Conservation (phyloP, 371 early-diverging fungal genomes). For the Rhizopus stolonifer region DNA sequence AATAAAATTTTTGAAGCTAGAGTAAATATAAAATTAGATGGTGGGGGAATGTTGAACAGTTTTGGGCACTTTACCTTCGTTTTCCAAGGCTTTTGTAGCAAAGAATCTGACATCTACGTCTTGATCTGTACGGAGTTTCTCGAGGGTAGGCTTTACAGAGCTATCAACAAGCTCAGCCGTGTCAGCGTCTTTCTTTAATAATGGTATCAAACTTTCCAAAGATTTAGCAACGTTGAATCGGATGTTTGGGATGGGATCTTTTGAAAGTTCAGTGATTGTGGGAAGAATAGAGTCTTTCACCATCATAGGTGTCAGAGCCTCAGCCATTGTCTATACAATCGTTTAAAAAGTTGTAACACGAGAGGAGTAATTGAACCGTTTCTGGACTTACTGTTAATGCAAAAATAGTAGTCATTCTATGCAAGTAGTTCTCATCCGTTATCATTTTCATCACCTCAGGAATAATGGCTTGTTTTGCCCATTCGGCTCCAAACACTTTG, state of each 20-base stretch:
- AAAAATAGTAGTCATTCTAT: constrained; percentile 96
- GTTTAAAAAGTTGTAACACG: no score
- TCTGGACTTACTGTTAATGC: constrained; percentile 84
- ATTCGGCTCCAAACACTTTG: constrained; percentile 97
- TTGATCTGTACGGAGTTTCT: constrained; percentile 80
- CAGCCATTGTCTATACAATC: constrained; percentile 75
- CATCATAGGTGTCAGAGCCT: constrained; percentile 82
- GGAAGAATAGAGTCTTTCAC: constrained; percentile 90
- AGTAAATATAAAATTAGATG: no score
- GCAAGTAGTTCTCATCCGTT: constrained; percentile 86
- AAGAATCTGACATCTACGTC: constrained; percentile 95
- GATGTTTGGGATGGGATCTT: constrained; percentile 98
- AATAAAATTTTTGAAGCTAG: no score
- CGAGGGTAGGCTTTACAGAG: constrained; percentile 79
- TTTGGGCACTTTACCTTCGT: constrained; percentile 22
- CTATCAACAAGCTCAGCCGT: constrained; percentile 60
- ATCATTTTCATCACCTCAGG: constrained; percentile 93
- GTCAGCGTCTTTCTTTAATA: constrained; percentile 70
- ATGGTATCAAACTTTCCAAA: constrained; percentile 82
- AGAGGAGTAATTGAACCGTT: no score
- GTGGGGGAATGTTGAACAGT: no score
- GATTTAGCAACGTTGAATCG: constrained; percentile 98
- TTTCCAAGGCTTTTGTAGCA: constrained; percentile 78
- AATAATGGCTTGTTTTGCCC: constrained; percentile 92
- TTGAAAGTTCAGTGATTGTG: constrained; percentile 77